Evolutionary conservation across 257 asterid genomes (phyloP).

Genomic region (Linderniella brevidens): DNA sequence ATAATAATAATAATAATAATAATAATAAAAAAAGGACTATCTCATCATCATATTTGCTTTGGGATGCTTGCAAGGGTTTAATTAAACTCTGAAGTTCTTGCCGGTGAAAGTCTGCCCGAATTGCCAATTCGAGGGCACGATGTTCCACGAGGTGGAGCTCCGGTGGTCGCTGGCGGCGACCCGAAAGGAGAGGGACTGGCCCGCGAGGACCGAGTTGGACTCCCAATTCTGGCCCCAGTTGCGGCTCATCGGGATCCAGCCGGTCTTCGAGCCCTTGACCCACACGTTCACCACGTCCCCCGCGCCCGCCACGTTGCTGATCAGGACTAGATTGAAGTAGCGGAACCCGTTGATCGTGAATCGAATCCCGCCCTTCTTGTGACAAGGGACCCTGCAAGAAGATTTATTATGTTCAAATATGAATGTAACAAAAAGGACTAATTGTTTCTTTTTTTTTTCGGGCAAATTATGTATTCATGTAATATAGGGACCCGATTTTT

Average conservation of each 20-base stretch:
- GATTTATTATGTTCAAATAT: too few species aligned
- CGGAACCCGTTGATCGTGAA: slow-evolving; percentile 56
- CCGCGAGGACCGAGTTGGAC: slow-evolving; percentile 21
- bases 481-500: too few species aligned
- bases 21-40: too few species aligned
- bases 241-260: slow-evolving; percentile 54
- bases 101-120: slow-evolving; percentile 61
- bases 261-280: slow-evolving; percentile 47
- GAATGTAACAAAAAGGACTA: too few species aligned
- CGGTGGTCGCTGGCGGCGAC: slow-evolving; percentile 54
- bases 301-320: slow-evolving; percentile 68
- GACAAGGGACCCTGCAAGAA: slow-evolving; percentile 35
- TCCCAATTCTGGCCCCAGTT: slow-evolving; percentile 94
- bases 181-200: slow-evolving; percentile 52
- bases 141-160: slow-evolving; percentile 36
- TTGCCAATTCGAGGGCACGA: slow-evolving; percentile 62
- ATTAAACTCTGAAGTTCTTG: slow-evolving; percentile 31
- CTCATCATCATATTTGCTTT: too few species aligned
- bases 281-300: slow-evolving; percentile 41
- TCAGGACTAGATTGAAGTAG: slow-evolving; percentile 51
- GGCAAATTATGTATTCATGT: too few species aligned
- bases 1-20: too few species aligned
- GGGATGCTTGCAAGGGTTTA: neutral
- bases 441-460: too few species aligned
- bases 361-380: slow-evolving; percentile 49